Evolutionary conservation across 2,329 filamentous ascomycete genomes (phyloP).

Genomic region (Colletotrichum graminicola): DNA sequence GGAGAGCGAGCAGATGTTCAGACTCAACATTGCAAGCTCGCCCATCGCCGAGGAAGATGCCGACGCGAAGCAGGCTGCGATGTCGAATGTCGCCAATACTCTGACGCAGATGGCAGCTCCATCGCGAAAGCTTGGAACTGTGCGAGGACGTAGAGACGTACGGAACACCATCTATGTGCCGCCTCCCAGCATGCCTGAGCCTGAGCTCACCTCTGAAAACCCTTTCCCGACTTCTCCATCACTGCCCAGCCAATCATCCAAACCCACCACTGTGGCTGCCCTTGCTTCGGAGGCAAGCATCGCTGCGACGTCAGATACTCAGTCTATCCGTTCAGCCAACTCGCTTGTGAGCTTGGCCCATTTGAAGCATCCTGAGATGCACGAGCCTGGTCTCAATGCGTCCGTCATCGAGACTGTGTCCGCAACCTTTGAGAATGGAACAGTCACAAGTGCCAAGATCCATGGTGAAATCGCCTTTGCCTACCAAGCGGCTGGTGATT

Average conservation of each 20-base stretch:
- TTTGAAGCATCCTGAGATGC: constrained; percentile 85
- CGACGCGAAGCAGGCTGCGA: constrained; percentile 77
- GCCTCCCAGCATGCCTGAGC: constrained; percentile 52
- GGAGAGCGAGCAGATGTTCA: constrained; percentile 77
- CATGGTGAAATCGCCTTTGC: constrained; percentile 91
- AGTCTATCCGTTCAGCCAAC: constrained; percentile 90
- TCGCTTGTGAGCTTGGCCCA: constrained; percentile 78
- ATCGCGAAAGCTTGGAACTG: constrained; percentile 77
- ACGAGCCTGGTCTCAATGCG: constrained; percentile 82
- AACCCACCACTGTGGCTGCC: constrained; percentile 63
- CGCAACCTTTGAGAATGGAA: constrained; percentile 82
- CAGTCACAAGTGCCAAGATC: constrained; percentile 78
- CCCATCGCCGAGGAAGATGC: constrained; percentile 84
- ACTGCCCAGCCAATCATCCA: constrained; percentile 50
- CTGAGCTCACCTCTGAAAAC: constrained; percentile 52
- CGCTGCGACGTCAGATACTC: constrained; percentile 79
- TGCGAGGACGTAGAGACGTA: constrained; percentile 90
- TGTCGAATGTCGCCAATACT: constrained; percentile 81
- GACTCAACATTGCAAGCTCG: constrained; percentile 82
- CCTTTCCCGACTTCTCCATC: constrained; percentile 54
- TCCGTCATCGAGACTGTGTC: constrained; percentile 95
- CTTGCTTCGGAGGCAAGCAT: constrained; percentile 74
- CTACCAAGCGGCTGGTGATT: constrained; percentile 69
- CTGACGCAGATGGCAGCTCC: constrained; percentile 74
- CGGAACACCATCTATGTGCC: constrained; percentile 91